Base-by-base conservation (phyloP, 179 eudicot species). In the Gypsophila paniculata region DNA sequence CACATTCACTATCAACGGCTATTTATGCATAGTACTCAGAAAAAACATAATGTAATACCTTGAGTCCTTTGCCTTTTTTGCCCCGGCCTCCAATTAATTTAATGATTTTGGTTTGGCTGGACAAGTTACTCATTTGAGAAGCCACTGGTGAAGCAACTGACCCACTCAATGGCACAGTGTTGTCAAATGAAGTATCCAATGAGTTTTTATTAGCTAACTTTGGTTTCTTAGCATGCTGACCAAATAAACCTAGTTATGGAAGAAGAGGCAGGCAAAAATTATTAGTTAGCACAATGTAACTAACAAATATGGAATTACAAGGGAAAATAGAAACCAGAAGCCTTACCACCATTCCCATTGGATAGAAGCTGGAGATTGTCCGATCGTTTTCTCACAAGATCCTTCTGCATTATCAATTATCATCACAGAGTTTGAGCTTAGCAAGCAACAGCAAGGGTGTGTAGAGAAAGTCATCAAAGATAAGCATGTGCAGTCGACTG, bases 51-150 rank as follows among this genome's bases (percentile, higher is more conserved):
- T 6, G 46, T 42, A 42, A 55, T 87, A 93, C 98, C 97, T 91
- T 93, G 61, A 73, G 76, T 21, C 73, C 75, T 80, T 89, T 93
- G 63, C 79, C 59, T 78, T 91, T 93, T 78, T 88, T 88, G 65
- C 80, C 84, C 80, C 91, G 84, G 23, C 88, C 87, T 54, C 87
- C 88, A 78, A 89, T 82, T 74, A 88, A 72, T 84, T 85, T 87
- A 23, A 87, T 80, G 60, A 93, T 76, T 85, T 90, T 90, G 76
- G 80, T 89, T 65, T 88, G 88, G 80, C 84, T 84, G 76, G 91
- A 79, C 92, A 90, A 87, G 75, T 90, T 87, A 79, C 97, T 91
- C 90, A 87, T 90, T 69, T 91, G 97, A 65, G 97, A 88, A 71
- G 87, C 87, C 72, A 81, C 90, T 22, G 96, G 93, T 74, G 97